Conservation (phyloP, 345 rosid genomes). For the Brassica rapa region DNA sequence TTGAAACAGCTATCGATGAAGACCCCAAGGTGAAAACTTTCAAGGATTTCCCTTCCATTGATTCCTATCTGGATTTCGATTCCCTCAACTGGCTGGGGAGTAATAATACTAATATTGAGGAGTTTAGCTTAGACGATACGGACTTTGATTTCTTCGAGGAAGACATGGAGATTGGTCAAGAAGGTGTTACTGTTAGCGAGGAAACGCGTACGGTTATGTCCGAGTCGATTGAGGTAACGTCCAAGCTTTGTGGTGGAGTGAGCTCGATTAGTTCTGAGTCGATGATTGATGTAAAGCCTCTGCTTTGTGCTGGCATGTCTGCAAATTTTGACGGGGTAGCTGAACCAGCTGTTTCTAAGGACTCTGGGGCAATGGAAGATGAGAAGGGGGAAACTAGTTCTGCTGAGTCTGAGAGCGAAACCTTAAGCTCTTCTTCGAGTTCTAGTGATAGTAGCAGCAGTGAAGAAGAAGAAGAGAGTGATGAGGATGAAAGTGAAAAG, state of each 20-base stretch:
- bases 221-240: slow-evolving; percentile 17
- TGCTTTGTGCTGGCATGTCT: slow-evolving; percentile 7
- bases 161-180: slow-evolving; percentile 41
- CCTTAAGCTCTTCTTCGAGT: slow-evolving; percentile 51
- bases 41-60: slow-evolving; percentile 44
- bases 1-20: slow-evolving; percentile 12
- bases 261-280: slow-evolving; percentile 21
- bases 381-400: slow-evolving; percentile 30
- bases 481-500: slow-evolving; percentile 32
- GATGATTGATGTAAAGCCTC: slow-evolving; percentile 20
- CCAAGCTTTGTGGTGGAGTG: slow-evolving; percentile 21
- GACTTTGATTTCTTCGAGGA: slow-evolving; percentile 40
- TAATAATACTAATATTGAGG: slow-evolving; percentile 24
- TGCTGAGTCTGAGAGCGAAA: slow-evolving; percentile 47
- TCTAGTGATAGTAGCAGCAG: slow-evolving; percentile 41
- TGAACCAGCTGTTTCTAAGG: slow-evolving; percentile 23
- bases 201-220: slow-evolving; percentile 22
- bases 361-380: slow-evolving; percentile 20
- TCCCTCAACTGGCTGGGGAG: slow-evolving; percentile 56
- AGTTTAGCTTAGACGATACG: slow-evolving; percentile 38
- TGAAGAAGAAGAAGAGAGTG: slow-evolving; percentile 23
- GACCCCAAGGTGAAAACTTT: slow-evolving; percentile 10
- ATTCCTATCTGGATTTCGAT: slow-evolving; percentile 67
- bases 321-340: not conserved
- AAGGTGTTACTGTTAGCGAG: slow-evolving; percentile 18